phyloP scores from a whole-genome alignment of 352 stramenopile species.

The Phytophthora nicotianae region DNA sequence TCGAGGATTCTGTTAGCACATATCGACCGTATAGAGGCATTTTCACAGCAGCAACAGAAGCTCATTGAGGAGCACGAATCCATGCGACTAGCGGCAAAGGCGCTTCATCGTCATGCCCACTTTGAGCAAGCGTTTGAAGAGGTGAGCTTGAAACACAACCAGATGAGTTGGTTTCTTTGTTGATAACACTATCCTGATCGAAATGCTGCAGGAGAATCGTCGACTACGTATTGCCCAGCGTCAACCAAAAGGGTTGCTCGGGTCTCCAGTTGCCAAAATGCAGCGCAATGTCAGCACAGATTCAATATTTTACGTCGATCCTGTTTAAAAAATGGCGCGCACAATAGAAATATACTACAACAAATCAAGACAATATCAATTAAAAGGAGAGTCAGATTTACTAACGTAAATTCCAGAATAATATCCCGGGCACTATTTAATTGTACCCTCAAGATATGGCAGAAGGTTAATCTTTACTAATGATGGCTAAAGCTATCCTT shows the following conservation, averaged over 20 bases:
- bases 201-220: constrained; percentile 38
- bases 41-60: constrained; percentile 45
- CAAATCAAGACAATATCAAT: too few species aligned
- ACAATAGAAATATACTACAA: too few species aligned
- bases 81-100: constrained; percentile 50
- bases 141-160: constrained; percentile 10
- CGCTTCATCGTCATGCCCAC: constrained; percentile 49
- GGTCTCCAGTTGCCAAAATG: constrained; percentile 27
- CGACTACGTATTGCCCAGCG: constrained; percentile 37
- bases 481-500: too few species aligned
- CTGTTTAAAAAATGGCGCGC: constrained; percentile 2
- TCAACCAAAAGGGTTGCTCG: constrained; percentile 49
- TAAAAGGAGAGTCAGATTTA: too few species aligned
- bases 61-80: constrained; percentile 39
- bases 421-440: too few species aligned
- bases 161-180: not conserved
- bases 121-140: constrained; percentile 46
- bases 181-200: not conserved
- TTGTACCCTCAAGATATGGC: too few species aligned
- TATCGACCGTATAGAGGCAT: constrained; percentile 56
- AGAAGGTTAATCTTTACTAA: too few species aligned
- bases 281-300: constrained; percentile 57
- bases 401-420: too few species aligned
- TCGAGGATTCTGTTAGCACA: constrained; percentile 46
- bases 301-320: constrained; percentile 66